Evolutionary conservation across 1,284 basidiomycete species (phyloP).

Genomic region (Trichosporon sp.): DNA sequence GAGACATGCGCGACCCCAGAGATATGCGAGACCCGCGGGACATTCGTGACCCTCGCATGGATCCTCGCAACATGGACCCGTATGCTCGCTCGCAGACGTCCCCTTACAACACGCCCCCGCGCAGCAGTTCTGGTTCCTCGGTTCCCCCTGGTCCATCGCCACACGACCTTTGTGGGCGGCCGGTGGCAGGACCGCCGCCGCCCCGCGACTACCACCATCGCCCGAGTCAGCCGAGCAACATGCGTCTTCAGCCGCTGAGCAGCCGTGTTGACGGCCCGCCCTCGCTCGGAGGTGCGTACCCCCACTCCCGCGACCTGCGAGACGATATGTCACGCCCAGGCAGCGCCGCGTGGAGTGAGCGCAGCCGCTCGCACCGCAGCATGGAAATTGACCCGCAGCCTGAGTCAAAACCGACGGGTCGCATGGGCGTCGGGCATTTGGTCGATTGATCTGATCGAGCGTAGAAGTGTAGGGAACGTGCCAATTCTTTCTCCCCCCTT

Average conservation of each 20-base stretch:
- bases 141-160: slow-evolving; percentile 5
- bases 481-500: neutral
- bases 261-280: slow-evolving; percentile 31
- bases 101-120: slow-evolving; percentile 22
- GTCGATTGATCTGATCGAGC: slow-evolving; percentile 26
- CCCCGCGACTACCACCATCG: slow-evolving; percentile 25
- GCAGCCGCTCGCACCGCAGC: slow-evolving; percentile 23
- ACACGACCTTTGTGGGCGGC: slow-evolving; percentile 19
- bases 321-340: slow-evolving; percentile 26
- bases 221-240: slow-evolving; percentile 16
- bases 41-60: slow-evolving; percentile 14
- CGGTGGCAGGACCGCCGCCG: slow-evolving; percentile 12
- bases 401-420: slow-evolving; percentile 29
- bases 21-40: slow-evolving; percentile 8
- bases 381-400: slow-evolving; percentile 24
- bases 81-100: slow-evolving; percentile 21
- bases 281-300: slow-evolving; percentile 24
- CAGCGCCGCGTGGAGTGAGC: slow-evolving; percentile 28
- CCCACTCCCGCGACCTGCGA: slow-evolving; percentile 26
- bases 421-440: slow-evolving; percentile 34
- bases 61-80: slow-evolving; percentile 16
- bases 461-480: neutral
- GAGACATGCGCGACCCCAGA: slow-evolving; percentile 14
- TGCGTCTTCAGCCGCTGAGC: slow-evolving; percentile 26
- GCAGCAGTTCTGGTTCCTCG: slow-evolving; percentile 15